Percentiles rank a stretch among this genome's conserved stretches.
Conservation (phyloP, 352 stramenopile genomes). For the Phytopythium litorale region DNA sequence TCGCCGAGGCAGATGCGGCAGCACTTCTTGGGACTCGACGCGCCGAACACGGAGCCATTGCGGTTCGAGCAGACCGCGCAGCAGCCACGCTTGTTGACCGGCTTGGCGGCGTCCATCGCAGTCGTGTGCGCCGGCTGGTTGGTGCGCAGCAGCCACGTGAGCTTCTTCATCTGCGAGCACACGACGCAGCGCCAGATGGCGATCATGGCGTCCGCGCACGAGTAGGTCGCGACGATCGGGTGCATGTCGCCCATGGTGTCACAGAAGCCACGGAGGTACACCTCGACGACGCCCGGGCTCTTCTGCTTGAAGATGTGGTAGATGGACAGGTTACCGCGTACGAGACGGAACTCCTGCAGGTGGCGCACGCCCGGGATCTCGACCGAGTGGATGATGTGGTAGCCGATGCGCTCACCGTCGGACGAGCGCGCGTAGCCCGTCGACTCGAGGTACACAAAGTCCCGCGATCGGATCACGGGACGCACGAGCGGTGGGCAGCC, state of each 20-base stretch:
- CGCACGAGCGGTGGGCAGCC: constrained; percentile 7
- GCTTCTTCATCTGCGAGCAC: constrained; percentile 19
- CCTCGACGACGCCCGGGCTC: constrained; percentile 9
- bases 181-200: constrained; percentile 8
- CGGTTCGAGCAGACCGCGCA: constrained; percentile 16
- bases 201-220: constrained; percentile 13
- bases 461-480: constrained; percentile 3
- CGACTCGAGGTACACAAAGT: constrained; percentile 12
- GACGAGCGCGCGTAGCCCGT: constrained; percentile 11
- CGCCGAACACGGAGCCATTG: constrained; percentile 9
- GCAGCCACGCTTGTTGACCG: not conserved
- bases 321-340: constrained; percentile 11
- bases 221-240: constrained; percentile 9
- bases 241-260: constrained; percentile 12
- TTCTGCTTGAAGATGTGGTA: constrained; percentile 12
- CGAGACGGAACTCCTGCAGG: constrained; percentile 9
- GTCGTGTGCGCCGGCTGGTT: constrained; percentile 7
- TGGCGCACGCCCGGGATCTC: constrained; percentile 8
- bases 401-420: constrained; percentile 10
- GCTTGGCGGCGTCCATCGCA: not conserved
- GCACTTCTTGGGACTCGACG: constrained; percentile 11
- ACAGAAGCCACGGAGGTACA: constrained; percentile 10
- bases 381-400: constrained; percentile 14
- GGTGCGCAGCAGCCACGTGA: constrained; percentile 18
- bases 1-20: constrained; percentile 21